Evolutionary conservation across 2,329 filamentous ascomycete species (phyloP), one percentile per base, ranked within the genome.

Genomic region (Akanthomyces uredinophilus): DNA sequence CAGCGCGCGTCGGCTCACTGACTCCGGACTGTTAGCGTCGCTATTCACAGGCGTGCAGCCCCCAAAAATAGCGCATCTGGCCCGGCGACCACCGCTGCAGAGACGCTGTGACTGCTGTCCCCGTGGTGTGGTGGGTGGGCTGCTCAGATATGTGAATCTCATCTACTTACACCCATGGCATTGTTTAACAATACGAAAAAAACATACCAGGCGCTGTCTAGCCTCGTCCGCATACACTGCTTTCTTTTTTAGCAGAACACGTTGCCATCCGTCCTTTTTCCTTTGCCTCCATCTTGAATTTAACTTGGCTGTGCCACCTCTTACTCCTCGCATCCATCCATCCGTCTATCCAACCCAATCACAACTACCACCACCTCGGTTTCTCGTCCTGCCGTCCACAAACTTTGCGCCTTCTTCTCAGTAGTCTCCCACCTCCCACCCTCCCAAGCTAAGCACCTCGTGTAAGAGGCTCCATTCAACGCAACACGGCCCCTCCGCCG

Each of bases 391-490:
- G 16, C 37, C 22, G 50, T 50, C 57, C 37, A 52, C 49, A 52
- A 47, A 35, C 37, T 27, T 37, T 46, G 37, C 46, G 18, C 24
- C 16, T 46, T 44, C 55, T n/a, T n/a, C n/a, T n/a, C n/a, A n/a
- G n/a, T 41, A 49, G 41, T n/a, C 27, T 35, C 39, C 35, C 4
- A 54, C 27, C 27, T 35, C 39, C 35, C 4, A 54, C 18, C 3
- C 49, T 52, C 35, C 29, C 5, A 24, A 27, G 46, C 46, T 20
- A 56, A 22, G n/a, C 16, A 59, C 46, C 58, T 60, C 41, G 58
- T 60, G 58, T 54, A 60, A 53, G 47, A 53, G 39, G 58, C 58
- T 60, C 58, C 58, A 53, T 47, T 39, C 29, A 20, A 53, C 49
- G 58, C 41, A 54, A 46, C 58, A 60, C 50, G 39, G 50, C 27